Base-by-base conservation (phyloP, 2,329 filamentous ascomycete species). In the Orbilia ellipsospora region DNA sequence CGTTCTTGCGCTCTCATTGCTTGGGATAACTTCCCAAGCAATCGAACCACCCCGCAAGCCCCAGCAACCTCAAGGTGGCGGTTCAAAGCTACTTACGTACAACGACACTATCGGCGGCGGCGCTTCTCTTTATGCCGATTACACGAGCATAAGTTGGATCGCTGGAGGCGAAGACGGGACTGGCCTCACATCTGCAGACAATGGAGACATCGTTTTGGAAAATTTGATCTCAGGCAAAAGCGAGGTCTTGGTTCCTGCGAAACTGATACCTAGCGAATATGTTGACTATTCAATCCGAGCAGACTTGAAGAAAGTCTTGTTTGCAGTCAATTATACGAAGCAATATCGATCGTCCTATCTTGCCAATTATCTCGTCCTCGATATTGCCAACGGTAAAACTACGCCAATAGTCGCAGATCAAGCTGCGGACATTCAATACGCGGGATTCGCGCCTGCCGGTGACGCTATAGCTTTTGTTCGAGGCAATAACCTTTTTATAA, bases 261-360 rank as follows among this genome's bases (percentile, higher is more conserved):
- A 87, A 73, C 83, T 87, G 73, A 76, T 68, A 16, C 88, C 88
- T 0, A 81, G 83, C 1, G 85, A 85, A 61, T 83, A 87, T 72
- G 83, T 83, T 74, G 86, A 88, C 51, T 90, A 88, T 80, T 88
- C 85, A 82, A 88, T 91, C 77, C 88, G 87, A 48, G 82, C 87
- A 1, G 88, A 90, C 79, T 83, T 86, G 5, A 85, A 84, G 20
- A 85, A 86, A 63, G 85, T 91, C 0, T 82, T 91, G 16, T 88
- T 89, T 82, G 85, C 89, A 0, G 85, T 87, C 64, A 91, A 91
- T 79, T 86, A 88, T 80, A 91, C 88, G 13, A 90, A 90, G 81
- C 86, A 90, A 80, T 91, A 91, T 79, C 87, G 90, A 0, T 83
- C 90, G 81, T 90, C 89, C 4, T 91, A 89, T 81, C 89, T 88